Evolutionary conservation across 495 filamentous ascomycete species (phyloP).

Genomic region (Aspergillus bridgeri): DNA sequence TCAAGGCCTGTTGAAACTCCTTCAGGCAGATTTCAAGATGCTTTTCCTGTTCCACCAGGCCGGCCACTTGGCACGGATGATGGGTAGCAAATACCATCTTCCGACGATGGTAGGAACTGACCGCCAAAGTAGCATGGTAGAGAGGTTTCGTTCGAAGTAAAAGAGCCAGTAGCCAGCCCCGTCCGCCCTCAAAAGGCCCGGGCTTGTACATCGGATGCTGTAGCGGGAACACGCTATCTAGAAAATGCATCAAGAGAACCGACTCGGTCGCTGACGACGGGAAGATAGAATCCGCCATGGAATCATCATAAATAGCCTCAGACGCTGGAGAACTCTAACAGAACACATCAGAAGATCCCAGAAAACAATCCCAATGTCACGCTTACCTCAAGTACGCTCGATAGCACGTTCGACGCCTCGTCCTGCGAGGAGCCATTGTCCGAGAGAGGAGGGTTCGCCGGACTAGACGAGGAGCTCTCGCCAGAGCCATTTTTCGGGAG

Average conservation of each 20-base stretch:
- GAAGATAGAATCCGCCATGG: background rate
- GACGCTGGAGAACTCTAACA: background rate
- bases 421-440: background rate
- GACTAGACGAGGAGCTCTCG: background rate
- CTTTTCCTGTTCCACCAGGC: background rate
- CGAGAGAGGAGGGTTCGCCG: background rate
- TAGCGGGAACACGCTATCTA: constrained; percentile 3
- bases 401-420: background rate
- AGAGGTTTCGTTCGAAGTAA: constrained; percentile 2
- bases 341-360: background rate
- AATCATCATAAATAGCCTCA: background rate
- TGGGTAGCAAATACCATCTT: background rate
- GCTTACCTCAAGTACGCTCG: background rate
- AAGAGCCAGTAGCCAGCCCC: constrained; percentile 5
- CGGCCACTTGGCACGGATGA: background rate
- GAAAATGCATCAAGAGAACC: constrained; percentile 1
- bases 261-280: background rate
- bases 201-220: constrained; percentile 8
- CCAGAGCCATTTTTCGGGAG: background rate
- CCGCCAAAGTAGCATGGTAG: constrained; percentile 1
- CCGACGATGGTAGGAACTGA: constrained; percentile 6
- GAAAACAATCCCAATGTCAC: background rate
- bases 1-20: background rate
- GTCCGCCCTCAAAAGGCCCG: constrained; percentile 1
- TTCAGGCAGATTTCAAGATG: background rate